A percentile compares a stretch with the other conserved stretches of the same genome.
Evolutionary conservation across 176 grass and related monocot genomes (phyloP).

Genomic region (Rhynchospora tenuis): DNA sequence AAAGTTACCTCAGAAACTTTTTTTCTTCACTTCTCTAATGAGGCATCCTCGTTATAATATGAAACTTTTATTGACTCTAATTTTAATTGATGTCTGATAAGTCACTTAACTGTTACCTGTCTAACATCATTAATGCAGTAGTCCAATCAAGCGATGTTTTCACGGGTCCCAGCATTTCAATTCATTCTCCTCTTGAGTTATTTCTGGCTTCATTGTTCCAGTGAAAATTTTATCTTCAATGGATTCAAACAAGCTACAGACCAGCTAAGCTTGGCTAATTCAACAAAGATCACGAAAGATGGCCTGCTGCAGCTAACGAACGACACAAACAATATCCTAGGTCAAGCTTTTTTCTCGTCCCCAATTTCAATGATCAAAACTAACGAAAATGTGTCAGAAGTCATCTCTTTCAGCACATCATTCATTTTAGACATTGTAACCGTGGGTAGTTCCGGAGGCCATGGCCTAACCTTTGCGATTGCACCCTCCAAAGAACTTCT

Average conservation of each 20-base stretch:
- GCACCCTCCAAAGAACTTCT: slow-evolving; percentile 11
- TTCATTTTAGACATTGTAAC: slow-evolving; percentile 40
- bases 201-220: background rate
- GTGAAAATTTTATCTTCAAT: slow-evolving; percentile 29
- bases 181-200: slow-evolving; percentile 12
- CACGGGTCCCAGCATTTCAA: background rate
- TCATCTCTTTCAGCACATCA: slow-evolving; percentile 33
- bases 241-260: slow-evolving; percentile 28
- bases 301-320: slow-evolving; percentile 48
- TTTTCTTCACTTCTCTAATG: background rate
- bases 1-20: background rate
- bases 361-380: slow-evolving; percentile 12
- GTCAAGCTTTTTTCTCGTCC: slow-evolving; percentile 38
- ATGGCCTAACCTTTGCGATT: slow-evolving; percentile 16
- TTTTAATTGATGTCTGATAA: background rate
- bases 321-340: slow-evolving; percentile 14
- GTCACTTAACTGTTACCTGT: background rate
- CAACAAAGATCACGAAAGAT: slow-evolving; percentile 16
- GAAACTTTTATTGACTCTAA: background rate
- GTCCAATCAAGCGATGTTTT: background rate
- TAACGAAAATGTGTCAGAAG: background rate
- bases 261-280: slow-evolving; percentile 30
- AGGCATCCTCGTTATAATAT: background rate
- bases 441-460: slow-evolving; percentile 8
- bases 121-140: background rate